A percentile compares a stretch with the other conserved stretches of the same genome.
phyloP scores from a whole-genome alignment of 257 asterid genomes.

The Primulina huaijiensis region DNA sequence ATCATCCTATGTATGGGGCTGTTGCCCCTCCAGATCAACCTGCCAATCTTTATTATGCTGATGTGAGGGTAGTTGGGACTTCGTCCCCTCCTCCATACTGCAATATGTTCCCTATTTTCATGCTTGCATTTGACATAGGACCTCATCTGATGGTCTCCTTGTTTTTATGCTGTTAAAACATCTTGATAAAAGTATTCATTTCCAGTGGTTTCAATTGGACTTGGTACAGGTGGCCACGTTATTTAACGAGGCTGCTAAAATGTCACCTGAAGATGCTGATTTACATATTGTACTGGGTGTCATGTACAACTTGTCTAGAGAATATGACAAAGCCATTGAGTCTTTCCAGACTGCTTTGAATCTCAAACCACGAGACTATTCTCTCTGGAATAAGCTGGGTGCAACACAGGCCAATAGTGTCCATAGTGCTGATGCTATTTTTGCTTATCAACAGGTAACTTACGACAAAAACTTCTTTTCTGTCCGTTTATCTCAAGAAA shows the following conservation, averaged over 20 bases:
- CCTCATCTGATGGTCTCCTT: background rate
- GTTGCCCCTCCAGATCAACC: conserved; percentile 71
- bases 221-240: conserved; percentile 64
- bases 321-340: conserved; percentile 88
- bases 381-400: conserved; percentile 99
- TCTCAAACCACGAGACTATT: conserved; percentile 94
- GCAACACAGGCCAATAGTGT: conserved; percentile 99
- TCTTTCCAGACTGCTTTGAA: conserved; percentile 89
- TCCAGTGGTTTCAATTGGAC: conserved; percentile 26
- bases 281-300: conserved; percentile 97
- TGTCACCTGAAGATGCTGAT: conserved; percentile 98
- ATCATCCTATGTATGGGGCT: conserved; percentile 84
- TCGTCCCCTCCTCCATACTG: conserved; percentile 12
- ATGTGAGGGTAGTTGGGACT: conserved; percentile 51
- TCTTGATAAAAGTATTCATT: conserved; percentile 11
- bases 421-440: conserved; percentile 95
- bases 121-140: conserved; percentile 2
- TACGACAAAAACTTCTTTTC: conserved; percentile 1
- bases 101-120: conserved; percentile 1
- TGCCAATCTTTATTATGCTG: conserved; percentile 73
- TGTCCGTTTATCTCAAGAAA: background rate
- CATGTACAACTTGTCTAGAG: conserved; percentile 79
- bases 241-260: conserved; percentile 80
- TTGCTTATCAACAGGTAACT: conserved; percentile 85
- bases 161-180: background rate